Percentiles rank a stretch among this genome's conserved stretches.
Conservation (phyloP, 1,284 basidiomycete genomes). For the Ceratobasidium theobromae region DNA sequence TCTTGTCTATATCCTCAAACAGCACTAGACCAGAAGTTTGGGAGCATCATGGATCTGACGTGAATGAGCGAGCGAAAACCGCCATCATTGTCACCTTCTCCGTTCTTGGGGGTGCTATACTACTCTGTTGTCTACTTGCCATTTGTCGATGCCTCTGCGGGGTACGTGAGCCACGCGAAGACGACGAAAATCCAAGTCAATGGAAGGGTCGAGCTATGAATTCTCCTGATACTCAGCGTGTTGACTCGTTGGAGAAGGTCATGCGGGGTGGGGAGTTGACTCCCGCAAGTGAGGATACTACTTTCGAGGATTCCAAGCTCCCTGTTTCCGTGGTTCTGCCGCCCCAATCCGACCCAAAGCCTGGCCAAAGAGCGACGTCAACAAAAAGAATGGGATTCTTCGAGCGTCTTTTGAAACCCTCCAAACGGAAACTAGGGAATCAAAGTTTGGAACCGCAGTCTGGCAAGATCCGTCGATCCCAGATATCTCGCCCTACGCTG, state of each 20-base stretch:
- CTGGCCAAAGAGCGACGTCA: background rate
- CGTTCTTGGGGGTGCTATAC: conserved; percentile 58
- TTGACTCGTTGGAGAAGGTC: conserved; percentile 4
- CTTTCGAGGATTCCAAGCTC: background rate
- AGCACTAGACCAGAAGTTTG: conserved; percentile 41
- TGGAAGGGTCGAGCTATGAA: conserved; percentile 9
- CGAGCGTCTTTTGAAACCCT: conserved; percentile 1
- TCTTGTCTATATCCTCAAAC: conserved; percentile 52
- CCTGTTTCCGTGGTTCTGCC: background rate
- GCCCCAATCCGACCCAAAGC: background rate
- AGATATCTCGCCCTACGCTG: conserved; percentile 33
- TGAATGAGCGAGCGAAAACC: conserved; percentile 8
- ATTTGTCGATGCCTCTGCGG: conserved; percentile 54
- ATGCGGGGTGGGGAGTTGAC: background rate
- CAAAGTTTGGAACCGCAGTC: conserved; percentile 1
- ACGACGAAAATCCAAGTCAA: conserved; percentile 22
- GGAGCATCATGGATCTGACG: conserved; percentile 48
- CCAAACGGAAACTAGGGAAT: conserved; percentile 16
- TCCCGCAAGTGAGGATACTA: background rate
- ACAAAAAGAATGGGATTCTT: conserved; percentile 22
- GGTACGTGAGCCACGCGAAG: conserved; percentile 30
- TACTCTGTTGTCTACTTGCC: conserved; percentile 58
- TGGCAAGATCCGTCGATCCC: conserved; percentile 25
- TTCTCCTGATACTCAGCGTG: background rate
- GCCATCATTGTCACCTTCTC: conserved; percentile 54